These are phyloP conservation scores for Lophiostoma macrostomum DNA, from an alignment of 495 filamentous ascomycete species.

Conservation along the genomic window DNA sequence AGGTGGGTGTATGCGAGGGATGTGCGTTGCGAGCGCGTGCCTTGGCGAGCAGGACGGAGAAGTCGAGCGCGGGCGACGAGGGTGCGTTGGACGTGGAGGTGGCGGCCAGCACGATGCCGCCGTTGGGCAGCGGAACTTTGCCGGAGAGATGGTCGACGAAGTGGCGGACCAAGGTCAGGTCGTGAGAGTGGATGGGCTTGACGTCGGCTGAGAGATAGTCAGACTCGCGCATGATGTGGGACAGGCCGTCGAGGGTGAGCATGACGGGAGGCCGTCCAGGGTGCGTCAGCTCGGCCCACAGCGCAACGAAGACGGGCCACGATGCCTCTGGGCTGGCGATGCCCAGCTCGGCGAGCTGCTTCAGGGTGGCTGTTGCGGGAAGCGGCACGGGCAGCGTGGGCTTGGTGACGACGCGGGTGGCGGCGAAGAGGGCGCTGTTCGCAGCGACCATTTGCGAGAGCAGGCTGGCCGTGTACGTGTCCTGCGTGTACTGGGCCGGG, in stretches of 20 bases:
- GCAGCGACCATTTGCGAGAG: constrained; percentile 67
- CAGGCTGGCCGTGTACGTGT: constrained; percentile 66
- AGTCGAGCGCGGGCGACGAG: constrained; percentile 57
- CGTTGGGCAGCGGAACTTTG: constrained; percentile 59
- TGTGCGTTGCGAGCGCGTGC: constrained; percentile 35
- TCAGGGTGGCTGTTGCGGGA: constrained; percentile 60
- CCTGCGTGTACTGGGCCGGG: constrained; percentile 71
- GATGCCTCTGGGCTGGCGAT: constrained; percentile 69
- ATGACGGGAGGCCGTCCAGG: constrained; percentile 74
- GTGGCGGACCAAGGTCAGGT: constrained; percentile 70
- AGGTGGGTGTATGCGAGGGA: constrained; percentile 45
- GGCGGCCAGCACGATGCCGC: constrained; percentile 74
- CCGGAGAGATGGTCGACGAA: constrained; percentile 71
- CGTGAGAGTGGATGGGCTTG: constrained; percentile 79
- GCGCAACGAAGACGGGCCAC: constrained; percentile 75
- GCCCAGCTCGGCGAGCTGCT: constrained; percentile 65
- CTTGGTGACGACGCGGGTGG: constrained; percentile 54
- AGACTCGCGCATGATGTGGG: constrained; percentile 71
- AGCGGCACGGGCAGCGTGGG: constrained; percentile 60
- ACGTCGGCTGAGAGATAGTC: constrained; percentile 66
- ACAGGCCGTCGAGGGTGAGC: constrained; percentile 72
- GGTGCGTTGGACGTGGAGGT: constrained; percentile 66
- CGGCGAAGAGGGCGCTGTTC: constrained; percentile 64
- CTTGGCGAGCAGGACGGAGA: constrained; percentile 43
- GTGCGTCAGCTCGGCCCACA: constrained; percentile 73